Evolutionary conservation across 2,329 filamentous ascomycete species (phyloP), one percentile per base, ranked within the genome.

Genomic region (Fulvia fulva): DNA sequence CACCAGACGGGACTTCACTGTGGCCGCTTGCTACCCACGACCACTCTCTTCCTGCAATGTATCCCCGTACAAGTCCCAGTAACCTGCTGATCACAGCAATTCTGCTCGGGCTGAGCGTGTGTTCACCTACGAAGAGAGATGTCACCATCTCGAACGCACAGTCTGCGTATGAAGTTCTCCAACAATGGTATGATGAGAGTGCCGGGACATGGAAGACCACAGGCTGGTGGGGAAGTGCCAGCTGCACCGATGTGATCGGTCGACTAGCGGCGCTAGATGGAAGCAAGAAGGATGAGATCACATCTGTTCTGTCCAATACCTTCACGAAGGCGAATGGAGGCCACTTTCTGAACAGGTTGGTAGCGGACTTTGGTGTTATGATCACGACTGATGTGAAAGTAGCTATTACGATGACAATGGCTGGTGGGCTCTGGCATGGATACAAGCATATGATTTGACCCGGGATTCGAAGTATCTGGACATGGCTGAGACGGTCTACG

Each of bases 371-470:
- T 22, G 9, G n/a, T n/a, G 11, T 16, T 37, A 46, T 21, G 26
- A 37, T 6, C 19, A 46, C 44, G 44, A 1, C 23, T 49, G 53
- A 30, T 55, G 26, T 37, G 75, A 6, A 45, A 76, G n/a, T 37
- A 73, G 72, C 28, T 78, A 70, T 59, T 81, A 81, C 64, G 81
- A 83, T 53, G 81, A 83, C 57, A 78, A 82, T 59, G 77, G 74
- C 3, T 80, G 78, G 78, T 80, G 80, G 79, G 78, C 77, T 2
- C 66, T 83, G 7, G 80, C 76, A 30, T 81, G 79, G 79, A 76
- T 83, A 62, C 74, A 74, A 1, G 79, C 77, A n/a, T 83, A 81
- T 68, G 81, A 83, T 62, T 67, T 81, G 2, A 82, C 79, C 0
- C 64, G 70, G 0, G 69, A 79, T 16, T 56, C 60, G 0, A 58